Evolutionary conservation across 805 yeast species (phyloP), one percentile per base, ranked within the genome.

Genomic region (Debaryomyces maramus): DNA sequence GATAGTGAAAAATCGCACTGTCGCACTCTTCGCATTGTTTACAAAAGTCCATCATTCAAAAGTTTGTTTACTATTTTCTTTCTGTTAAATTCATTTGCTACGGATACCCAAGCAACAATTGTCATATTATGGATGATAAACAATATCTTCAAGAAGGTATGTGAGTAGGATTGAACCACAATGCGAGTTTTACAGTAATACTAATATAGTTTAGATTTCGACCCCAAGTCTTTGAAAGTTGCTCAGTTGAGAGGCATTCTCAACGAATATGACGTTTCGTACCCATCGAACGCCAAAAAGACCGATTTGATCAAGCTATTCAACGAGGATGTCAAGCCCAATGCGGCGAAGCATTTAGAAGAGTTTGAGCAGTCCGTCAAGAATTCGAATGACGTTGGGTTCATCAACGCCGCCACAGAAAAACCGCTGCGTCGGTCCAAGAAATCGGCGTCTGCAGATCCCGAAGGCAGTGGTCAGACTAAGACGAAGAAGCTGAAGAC

Each of bases 191-290:
- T n/a, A n/a, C n/a, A n/a, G n/a, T 24, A 19, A 14, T 40, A 48
- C 62, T 58, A 38, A 66, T 52, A 36, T 32, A 10, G 13, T 53
- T 51, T 57, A 61, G 87, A 73, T n/a, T 88, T 86, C 59, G 81
- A 88, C 55, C 85, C 91, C 5, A 64, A 72, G 18, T 65, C 72
- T 28, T 65, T 85, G 47, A 84, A 80, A 37, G 81, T 87, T 16
- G 79, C 89, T 3, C 79, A 85, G 43, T 69, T 91, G 54, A 75
- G 93, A 52, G 74, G 80, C 16, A 72, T 88, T 16, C 67, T 91
- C 38, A 61, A 70, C 9, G 81, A 77, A 40, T 76, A 88, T 55
- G 72, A 76, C n/a, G 68, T 90, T n/a, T 59, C 63, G 1, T 82
- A 72, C 54, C 73, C 85, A 0, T 66, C 84, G 1, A 67, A 74